Evolutionary conservation across 2,329 filamentous ascomycete species (phyloP).

Genomic region (Catunica adiposa): DNA sequence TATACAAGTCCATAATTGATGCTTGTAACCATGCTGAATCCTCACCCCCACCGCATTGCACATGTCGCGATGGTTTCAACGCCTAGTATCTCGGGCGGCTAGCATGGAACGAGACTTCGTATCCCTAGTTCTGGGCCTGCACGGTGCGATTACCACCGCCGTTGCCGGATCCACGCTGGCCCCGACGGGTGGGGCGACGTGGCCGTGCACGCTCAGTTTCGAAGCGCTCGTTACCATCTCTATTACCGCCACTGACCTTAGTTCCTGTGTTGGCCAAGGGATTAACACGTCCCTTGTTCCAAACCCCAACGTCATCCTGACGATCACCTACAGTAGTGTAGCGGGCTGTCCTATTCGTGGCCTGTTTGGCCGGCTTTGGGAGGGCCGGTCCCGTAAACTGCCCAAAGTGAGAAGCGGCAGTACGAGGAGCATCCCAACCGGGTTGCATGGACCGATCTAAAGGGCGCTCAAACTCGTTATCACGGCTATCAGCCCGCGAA

Average conservation of each 20-base stretch:
- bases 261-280: neutral
- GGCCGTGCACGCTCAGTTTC: neutral
- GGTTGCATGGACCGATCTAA: neutral
- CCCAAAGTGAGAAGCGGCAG: neutral
- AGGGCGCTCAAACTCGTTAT: neutral
- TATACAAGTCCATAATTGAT: constrained; percentile 8
- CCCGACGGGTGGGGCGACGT: neutral
- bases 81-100: constrained; percentile 10
- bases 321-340: neutral
- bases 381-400: neutral
- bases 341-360: neutral
- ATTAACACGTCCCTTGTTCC: neutral
- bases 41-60: constrained; percentile 1
- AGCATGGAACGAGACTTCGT: constrained; percentile 10
- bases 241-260: neutral
- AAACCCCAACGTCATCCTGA: neutral
- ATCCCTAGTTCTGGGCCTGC: constrained; percentile 11
- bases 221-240: neutral
- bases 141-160: neutral
- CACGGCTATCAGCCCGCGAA: neutral
- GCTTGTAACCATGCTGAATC: constrained; percentile 9
- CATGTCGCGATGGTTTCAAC: neutral
- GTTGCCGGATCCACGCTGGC: neutral
- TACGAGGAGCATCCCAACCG: neutral
- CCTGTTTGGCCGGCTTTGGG: neutral